Evolutionary conservation across 306 rosid species (phyloP).

Genomic region (Urtica urens): DNA sequence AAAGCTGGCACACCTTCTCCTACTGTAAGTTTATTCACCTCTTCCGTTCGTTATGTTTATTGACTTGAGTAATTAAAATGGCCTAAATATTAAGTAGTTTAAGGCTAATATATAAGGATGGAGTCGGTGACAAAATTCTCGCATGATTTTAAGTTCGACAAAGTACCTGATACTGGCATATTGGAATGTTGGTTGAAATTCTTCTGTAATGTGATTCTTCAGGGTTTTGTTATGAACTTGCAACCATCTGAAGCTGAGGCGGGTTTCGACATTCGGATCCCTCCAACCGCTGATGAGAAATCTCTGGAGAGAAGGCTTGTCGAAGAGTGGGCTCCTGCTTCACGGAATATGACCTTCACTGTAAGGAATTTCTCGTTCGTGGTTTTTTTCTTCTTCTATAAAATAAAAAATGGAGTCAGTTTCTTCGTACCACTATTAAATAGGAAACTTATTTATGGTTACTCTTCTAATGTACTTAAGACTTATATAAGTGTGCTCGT

Average conservation of each 20-base stretch:
- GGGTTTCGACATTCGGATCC: slow-evolving; percentile 82
- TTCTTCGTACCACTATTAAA: background rate
- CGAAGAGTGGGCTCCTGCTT: slow-evolving; percentile 28
- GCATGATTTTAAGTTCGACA: background rate
- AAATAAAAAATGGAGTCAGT: background rate
- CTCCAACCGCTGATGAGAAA: slow-evolving; percentile 51
- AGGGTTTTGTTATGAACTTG: slow-evolving; percentile 98
- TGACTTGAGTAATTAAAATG: background rate
- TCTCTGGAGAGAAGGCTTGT: slow-evolving; percentile 23
- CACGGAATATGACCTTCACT: slow-evolving; percentile 69
- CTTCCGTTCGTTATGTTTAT: slow-evolving; percentile 2
- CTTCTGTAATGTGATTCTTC: background rate
- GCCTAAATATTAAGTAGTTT: background rate
- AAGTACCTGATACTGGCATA: background rate
- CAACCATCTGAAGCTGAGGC: slow-evolving; percentile 99
- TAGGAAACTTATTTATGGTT: too few species aligned
- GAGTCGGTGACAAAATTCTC: background rate
- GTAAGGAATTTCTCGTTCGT: slow-evolving; percentile 16
- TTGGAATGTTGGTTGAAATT: background rate
- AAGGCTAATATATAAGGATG: background rate
- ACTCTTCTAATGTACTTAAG: too few species aligned
- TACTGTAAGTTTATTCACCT: slow-evolving; percentile 41
- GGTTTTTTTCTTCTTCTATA: background rate
- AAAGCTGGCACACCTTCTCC: slow-evolving; percentile 91
- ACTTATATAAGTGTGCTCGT: too few species aligned